Base-by-base conservation (phyloP, 345 rosid species). In the Citrus australasica region DNA sequence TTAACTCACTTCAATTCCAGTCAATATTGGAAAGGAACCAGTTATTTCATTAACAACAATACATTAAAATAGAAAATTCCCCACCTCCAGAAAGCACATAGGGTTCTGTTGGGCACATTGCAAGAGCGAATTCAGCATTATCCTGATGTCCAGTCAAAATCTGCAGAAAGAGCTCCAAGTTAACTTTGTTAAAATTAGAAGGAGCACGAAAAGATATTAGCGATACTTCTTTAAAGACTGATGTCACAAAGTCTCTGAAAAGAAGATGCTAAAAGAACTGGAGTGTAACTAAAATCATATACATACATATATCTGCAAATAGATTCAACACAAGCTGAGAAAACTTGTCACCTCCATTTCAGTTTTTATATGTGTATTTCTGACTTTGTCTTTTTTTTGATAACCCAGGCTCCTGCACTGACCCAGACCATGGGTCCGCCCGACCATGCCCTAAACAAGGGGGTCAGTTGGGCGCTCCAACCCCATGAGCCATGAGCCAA, bases 1-100 rank as follows among this genome's bases (percentile, higher is more conserved):
- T 64, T 67, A 7, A 46, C 22, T 28, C 9, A 4, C 40, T 30
- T 14, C 6, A 46, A 3, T 69, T 71, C 38, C 17, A 51, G 40
- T 33, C 42, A 71, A 35, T 7, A 51, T 51, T 8, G 25, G 13
- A 53, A 71, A 30, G 62, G 19, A 2, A 21, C 17, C 25, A 51
- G 19, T 53, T n/a, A 65, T 59, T 48, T 51, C 80, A 61, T 56
- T 28, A 17, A 68, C 27, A 78, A 21, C 72, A 42, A 62, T 17
- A 73, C 79, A 21, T 3, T 42, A 62, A 73, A 0, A 35, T 35
- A 16, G 25, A 42, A 76, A 74, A 3, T 28, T 71, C 56, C 83
- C 51, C 80, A 97, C 99, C 99, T 93, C 99, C 99, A 90, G 98
- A 97, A 77, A 97, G 96, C 61, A 97, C 99, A 90, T 84, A 97